phyloP scores from a whole-genome alignment of 495 filamentous ascomycete species.

The Jackrogersella multiformis region DNA sequence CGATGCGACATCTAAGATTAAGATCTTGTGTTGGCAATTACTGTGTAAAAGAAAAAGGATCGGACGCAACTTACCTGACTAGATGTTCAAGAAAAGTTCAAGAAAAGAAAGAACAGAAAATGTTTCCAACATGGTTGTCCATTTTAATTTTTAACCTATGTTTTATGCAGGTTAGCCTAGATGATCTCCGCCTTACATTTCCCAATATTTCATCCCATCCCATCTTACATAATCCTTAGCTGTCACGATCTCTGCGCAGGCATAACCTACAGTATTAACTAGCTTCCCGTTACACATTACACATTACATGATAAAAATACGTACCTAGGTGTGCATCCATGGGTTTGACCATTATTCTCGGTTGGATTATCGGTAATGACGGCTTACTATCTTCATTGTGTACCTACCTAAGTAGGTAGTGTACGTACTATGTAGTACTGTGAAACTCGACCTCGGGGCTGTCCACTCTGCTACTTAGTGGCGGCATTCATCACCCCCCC shows the following conservation, averaged over 20 bases:
- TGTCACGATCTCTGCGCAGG: conserved; percentile 15
- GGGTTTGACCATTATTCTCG: conserved; percentile 1
- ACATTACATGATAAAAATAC: too few relatives aligned
- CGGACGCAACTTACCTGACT: neutral
- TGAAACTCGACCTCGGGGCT: too few relatives aligned
- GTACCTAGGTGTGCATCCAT: too few relatives aligned
- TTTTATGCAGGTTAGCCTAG: conserved; percentile 22
- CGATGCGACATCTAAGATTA: neutral
- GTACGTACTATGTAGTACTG: neutral
- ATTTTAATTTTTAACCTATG: conserved; percentile 2
- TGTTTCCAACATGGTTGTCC: conserved; percentile 1
- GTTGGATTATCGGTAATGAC: too few relatives aligned
- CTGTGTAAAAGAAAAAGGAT: neutral
- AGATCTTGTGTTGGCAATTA: neutral
- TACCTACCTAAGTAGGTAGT: neutral
- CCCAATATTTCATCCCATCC: neutral
- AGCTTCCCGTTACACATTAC: too few relatives aligned
- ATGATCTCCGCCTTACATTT: conserved; percentile 15
- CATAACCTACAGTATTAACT: too few relatives aligned
- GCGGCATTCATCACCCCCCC: conserved; percentile 23
- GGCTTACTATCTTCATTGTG: too few relatives aligned
- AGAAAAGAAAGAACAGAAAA: neutral
- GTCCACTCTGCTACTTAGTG: too few relatives aligned
- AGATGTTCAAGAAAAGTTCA: neutral
- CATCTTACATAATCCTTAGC: conserved; percentile 37